phyloP scores from a whole-genome alignment of 768 basidiomycete genomes.

The Rhodosporidiobolus sp. region DNA sequence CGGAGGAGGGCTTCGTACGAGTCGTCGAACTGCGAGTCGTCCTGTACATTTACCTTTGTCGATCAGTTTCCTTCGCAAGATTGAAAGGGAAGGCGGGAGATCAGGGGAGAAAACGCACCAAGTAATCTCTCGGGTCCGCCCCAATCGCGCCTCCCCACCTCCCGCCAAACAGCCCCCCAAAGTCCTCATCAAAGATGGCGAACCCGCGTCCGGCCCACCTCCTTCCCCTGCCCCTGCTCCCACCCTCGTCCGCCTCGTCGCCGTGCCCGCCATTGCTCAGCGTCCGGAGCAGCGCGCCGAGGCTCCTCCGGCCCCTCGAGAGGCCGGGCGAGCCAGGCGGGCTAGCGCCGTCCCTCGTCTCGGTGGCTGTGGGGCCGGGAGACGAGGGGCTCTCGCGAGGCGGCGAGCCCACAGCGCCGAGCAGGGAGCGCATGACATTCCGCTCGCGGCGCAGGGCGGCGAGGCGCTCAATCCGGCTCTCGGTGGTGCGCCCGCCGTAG shows the following conservation, averaged over 20 bases:
- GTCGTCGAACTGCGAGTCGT: constrained; percentile 40
- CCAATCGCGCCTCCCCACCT: constrained; percentile 7
- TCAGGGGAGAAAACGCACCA: constrained; percentile 4
- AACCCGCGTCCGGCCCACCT: background rate
- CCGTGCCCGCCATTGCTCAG: constrained; percentile 3
- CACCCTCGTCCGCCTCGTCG: background rate
- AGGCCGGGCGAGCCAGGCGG: constrained; percentile 22
- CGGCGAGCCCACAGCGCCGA: constrained; percentile 1
- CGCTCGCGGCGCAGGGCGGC: constrained; percentile 15
- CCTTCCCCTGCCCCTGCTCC: background rate
- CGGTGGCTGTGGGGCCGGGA: background rate
- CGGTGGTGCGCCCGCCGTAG: constrained; percentile 12
- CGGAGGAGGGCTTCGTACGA: constrained; percentile 41
- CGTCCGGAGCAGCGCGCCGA: constrained; percentile 22
- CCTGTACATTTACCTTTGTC: background rate
- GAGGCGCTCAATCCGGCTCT: constrained; percentile 14
- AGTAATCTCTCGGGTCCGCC: constrained; percentile 32
- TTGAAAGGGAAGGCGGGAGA: background rate
- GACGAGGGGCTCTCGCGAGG: background rate
- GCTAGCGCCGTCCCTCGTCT: background rate
- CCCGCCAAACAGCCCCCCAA: constrained; percentile 6
- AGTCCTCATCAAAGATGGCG: constrained; percentile 28
- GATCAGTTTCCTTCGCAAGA: too few species aligned
- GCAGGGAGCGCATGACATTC: constrained; percentile 10
- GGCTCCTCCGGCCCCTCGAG: background rate